Evolutionary conservation across 2,329 filamentous ascomycete species (phyloP).

Genomic region (Aspergillus terreus): DNA sequence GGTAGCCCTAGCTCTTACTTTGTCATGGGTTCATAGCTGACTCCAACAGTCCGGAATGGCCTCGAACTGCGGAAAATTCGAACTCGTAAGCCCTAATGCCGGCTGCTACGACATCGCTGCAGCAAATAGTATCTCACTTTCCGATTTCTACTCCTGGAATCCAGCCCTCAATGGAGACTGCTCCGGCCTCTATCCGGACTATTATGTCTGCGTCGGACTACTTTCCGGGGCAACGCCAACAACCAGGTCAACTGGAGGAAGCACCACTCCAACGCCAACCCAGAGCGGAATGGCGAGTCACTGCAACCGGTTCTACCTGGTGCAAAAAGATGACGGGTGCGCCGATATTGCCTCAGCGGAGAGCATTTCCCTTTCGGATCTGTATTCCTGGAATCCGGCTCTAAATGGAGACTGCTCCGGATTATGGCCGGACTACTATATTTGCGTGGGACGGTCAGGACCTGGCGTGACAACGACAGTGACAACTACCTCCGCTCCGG

Average conservation of each 20-base stretch:
- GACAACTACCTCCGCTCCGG: background rate
- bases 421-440: slow-evolving; percentile 10
- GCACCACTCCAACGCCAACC: slow-evolving; percentile 1
- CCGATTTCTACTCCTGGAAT: slow-evolving; percentile 3
- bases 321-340: slow-evolving; percentile 20
- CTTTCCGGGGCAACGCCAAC: slow-evolving; percentile 1
- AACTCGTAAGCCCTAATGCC: background rate
- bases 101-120: slow-evolving; percentile 4
- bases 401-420: slow-evolving; percentile 9
- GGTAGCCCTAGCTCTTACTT: slow-evolving; percentile 1
- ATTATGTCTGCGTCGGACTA: slow-evolving; percentile 2
- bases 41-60: background rate
- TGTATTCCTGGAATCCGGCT: slow-evolving; percentile 27
- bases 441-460: slow-evolving; percentile 5
- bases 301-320: slow-evolving; percentile 6
- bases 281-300: slow-evolving; percentile 6
- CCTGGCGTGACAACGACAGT: background rate
- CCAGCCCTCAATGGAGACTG: slow-evolving; percentile 2
- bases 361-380: slow-evolving; percentile 18
- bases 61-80: slow-evolving; percentile 1
- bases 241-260: background rate
- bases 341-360: slow-evolving; percentile 17
- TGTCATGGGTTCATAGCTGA: background rate
- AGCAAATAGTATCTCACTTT: background rate
- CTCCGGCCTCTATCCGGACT: slow-evolving; percentile 1